Base-by-base conservation (phyloP, 345 rosid genomes). In the Eucalyptus pauciflora region DNA sequence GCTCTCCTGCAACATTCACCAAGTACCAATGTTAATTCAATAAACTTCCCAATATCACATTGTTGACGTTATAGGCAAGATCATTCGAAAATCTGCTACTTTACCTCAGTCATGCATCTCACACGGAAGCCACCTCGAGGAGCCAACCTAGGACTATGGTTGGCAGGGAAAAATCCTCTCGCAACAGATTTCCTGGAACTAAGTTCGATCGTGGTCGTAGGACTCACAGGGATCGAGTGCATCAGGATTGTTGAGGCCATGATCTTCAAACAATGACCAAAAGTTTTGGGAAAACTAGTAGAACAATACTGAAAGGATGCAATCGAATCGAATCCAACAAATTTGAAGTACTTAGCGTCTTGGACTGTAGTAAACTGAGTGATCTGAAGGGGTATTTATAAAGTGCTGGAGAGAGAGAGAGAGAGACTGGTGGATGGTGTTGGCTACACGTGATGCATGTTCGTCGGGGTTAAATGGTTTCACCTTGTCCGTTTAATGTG, bases 171-270 rank as follows among this genome's bases (percentile, higher is more conserved):
- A 51, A 88, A 89, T 54, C 87, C 90, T 88, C 17, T 89, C 76
- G 87, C 90, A 48, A 85, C n/a, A 27, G 37, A 85, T 85, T 85
- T 85, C 91, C 89, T 91, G 67, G 25, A 90, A 31, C 24, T 67
- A 12, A 88, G 31, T 33, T 90, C 85, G 27, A 91, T 88, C 41
- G 90, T 88, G 31, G 90, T 33, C 5, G 90, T 86, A 5, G 96
- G 95, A 80, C 90, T 90, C 3, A 92, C 91, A 0, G 95, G 89
- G 86, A 93, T 88, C 6, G 95, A 41, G 37, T 85, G 50, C 54
- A 27, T n/a, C 76, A n/a, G 41, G 41, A 64, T 64, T 64, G 37
- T 64, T 64, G 37, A 64, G 76, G 76, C 76, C 76, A 64, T 64
- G 76, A n/a, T 64, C 76, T n/a, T 64, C 37, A 64, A 14, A 7